Evolutionary conservation across 805 yeast species (phyloP), one percentile per base, ranked within the genome.

Genomic region (Cyberlindnera amylophila): DNA sequence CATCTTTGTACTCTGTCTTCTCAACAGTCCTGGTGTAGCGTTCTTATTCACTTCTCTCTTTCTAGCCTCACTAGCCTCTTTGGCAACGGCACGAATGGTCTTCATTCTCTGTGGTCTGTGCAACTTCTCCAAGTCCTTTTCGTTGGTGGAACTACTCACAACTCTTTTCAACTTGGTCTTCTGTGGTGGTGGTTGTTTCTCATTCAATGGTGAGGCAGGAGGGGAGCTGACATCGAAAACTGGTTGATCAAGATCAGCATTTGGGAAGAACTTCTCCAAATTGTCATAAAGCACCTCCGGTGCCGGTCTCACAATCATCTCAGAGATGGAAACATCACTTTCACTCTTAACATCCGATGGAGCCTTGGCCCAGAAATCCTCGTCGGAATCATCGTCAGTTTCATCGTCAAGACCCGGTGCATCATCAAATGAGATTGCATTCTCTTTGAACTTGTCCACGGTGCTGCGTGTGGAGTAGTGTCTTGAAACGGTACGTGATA

Each of bases 231-330:
- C 79, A 50, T 85, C 95, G 18, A 91, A 77, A 27, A 93, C 87
- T 3, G 97, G 95, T 54, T 83, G 85, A 59, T 93, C 99, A 46
- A 93, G 72, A 63, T 91, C 91, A 0, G 97, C 81, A 53, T 85
- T 75, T 0, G 99, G 99, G 70, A 93, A 93, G 60, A 86, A 93
- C 56, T 78, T 77, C 52, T 93, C 99, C 48, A 93, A 74, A 54
- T 93, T 90, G 42, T 88, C 87, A 59, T 90, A 93, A 24, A 93
- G 83, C 32, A 86, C 95, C 57, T 91, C 98, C 1, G 96, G 84
- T 0, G 98, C 89, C 2, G 99, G 99, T 59, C 99, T 79, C 13
- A 93, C 82, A 7, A 83, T 81, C 87, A 82, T 78, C 42, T 65
- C 66, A 21, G 56, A 45, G 18, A 54, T 69, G 49, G 54, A 43